A percentile compares a stretch with the other conserved stretches of the same genome.
phyloP scores from a whole-genome alignment of 345 rosid species.

The Salix dunnii region DNA sequence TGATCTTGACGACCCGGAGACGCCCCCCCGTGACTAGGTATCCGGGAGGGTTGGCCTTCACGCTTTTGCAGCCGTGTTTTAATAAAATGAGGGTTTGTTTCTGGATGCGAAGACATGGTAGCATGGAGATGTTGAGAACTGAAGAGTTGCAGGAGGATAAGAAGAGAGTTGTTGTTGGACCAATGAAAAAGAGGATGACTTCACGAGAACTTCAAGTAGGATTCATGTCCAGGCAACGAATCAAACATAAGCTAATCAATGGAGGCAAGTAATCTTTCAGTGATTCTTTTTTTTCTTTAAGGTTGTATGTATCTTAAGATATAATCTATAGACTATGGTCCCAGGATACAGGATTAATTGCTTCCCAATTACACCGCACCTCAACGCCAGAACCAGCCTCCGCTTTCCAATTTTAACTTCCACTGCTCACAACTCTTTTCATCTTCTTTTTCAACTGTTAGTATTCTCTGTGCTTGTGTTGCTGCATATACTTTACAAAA shows the following conservation, averaged over 20 bases:
- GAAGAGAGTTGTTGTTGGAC: constrained; percentile 21
- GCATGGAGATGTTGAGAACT: constrained; percentile 4
- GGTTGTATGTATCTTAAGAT: neutral
- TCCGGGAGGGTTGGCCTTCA: constrained; percentile 7
- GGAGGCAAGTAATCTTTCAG: constrained; percentile 62
- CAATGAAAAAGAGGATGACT: constrained; percentile 45
- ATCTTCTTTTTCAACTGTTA: neutral
- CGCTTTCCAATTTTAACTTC: too few species aligned
- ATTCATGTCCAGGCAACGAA: constrained; percentile 61
- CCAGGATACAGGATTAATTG: neutral
- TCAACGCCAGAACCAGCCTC: neutral
- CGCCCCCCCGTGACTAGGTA: neutral
- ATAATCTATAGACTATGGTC: neutral
- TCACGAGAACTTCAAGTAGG: constrained; percentile 57
- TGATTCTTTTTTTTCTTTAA: neutral
- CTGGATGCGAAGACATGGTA: constrained; percentile 39
- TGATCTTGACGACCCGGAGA: neutral
- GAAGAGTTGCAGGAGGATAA: constrained; percentile 5
- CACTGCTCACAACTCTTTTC: neutral
- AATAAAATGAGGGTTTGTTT: constrained; percentile 61
- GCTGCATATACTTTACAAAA: too few species aligned
- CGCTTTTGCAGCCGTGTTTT: neutral
- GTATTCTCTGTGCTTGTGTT: too few species aligned
- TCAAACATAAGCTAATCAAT: constrained; percentile 43
- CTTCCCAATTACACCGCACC: neutral